Conservation (phyloP, 2,329 filamentous ascomycete genomes). For the Talaromyces sp. region DNA sequence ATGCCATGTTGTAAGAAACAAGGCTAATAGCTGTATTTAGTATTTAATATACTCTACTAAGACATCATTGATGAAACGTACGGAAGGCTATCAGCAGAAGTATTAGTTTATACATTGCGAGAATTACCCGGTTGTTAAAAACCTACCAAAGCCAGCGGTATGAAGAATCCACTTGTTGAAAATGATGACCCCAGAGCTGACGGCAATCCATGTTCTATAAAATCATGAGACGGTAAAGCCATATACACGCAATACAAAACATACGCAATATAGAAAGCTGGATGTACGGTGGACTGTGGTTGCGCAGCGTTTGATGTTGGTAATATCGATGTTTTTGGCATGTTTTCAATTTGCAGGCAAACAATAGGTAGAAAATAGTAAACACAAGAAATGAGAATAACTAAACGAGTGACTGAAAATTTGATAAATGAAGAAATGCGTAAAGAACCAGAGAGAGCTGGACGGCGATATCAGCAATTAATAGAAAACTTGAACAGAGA, state of each 20-base stretch:
- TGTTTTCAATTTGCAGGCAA: not conserved
- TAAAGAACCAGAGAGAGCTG: not conserved
- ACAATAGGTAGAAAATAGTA: not conserved
- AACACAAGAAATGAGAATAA: not conserved
- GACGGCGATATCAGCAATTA: not conserved
- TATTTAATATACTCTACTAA: not conserved
- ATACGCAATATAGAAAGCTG: constrained; percentile 76
- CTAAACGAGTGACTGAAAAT: not conserved
- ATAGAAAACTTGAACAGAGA: not conserved
- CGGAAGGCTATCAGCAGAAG: not conserved
- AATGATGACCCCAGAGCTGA: constrained; percentile 90
- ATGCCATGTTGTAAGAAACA: constrained; percentile 90
- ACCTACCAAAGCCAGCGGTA: constrained; percentile 74
- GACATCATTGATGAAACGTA: not conserved
- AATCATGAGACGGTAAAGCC: not conserved
- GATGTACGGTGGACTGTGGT: constrained; percentile 57
- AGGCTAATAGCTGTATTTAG: constrained; percentile 16
- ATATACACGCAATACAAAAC: constrained; percentile 5
- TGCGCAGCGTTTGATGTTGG: constrained; percentile 8
- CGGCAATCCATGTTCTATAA: constrained; percentile 76
- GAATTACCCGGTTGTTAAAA: constrained; percentile 19
- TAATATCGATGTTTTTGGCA: constrained; percentile 7
- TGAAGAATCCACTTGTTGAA: constrained; percentile 99
- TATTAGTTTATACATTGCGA: not conserved
- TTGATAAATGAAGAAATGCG: not conserved